Conservation (phyloP, 2,329 filamentous ascomycete genomes). For the Cryphonectria nitschkei region DNA sequence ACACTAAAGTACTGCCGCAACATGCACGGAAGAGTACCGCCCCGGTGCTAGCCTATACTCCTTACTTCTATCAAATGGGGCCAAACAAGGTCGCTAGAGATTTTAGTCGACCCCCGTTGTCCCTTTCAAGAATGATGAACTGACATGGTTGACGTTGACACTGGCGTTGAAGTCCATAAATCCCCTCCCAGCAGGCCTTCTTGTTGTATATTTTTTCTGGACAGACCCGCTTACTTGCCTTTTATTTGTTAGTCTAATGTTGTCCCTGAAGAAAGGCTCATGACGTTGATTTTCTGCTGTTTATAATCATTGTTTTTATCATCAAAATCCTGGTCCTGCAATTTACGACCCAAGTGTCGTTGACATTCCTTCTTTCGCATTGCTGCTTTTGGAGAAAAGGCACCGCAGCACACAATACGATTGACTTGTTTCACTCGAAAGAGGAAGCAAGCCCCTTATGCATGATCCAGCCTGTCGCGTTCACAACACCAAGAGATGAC, state of each 20-base stretch:
- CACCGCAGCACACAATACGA: not conserved
- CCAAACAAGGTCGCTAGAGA: not conserved
- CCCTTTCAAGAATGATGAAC: not conserved
- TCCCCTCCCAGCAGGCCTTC: no score
- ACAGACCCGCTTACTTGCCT: not conserved
- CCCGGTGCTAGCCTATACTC: not conserved
- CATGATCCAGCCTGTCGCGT: not conserved
- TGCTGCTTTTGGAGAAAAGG: not conserved
- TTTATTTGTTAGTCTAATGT: not conserved
- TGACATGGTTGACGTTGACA: not conserved
- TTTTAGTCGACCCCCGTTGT: not conserved
- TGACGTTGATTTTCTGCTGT: not conserved
- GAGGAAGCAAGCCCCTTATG: slow-evolving; percentile 1
- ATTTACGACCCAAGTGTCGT: not conserved
- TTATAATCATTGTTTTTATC: not conserved
- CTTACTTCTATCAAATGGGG: not conserved
- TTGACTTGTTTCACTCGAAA: not conserved
- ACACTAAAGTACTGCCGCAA: not conserved
- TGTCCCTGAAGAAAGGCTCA: not conserved
- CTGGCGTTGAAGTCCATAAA: not conserved
- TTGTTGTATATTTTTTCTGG: not conserved
- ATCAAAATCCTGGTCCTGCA: not conserved
- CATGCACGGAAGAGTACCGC: not conserved
- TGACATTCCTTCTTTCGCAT: not conserved
- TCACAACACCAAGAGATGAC: slow-evolving; percentile 17